Evolutionary conservation across 768 basidiomycete species (phyloP), one percentile per base, ranked within the genome.

Genomic region (Fomitopsis serialis): DNA sequence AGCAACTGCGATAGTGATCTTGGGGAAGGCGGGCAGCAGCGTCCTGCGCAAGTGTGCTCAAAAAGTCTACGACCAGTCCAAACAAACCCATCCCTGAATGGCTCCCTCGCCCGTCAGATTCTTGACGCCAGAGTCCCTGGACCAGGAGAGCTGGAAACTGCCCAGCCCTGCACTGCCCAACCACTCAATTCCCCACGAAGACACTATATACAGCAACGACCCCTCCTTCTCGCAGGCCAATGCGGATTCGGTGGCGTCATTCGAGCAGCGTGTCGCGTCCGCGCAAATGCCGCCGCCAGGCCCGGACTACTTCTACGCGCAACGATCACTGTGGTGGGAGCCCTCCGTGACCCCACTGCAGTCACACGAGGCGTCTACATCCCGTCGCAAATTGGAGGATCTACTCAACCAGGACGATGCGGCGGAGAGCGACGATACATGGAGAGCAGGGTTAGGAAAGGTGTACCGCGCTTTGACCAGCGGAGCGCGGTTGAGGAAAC

Each of bases 381-480:
- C 78, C 15, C 75, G 74, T 29, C 66, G 71, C 43, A 77, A 50
- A 29, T 55, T 63, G 1, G 60, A 83, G 60, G 67, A 72, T 19
- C 59, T 83, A 1, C 74, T 89, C 13, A 69, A 63, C 53, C 48
- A 64, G 10, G 77, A 80, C 4, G 74, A 73, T 37, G 76, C 77
- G 12, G 63, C 78, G 8, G 70, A 79, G 51, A 74, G 68, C 54
- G 78, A 85, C 42, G 68, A 72, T 3, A 68, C 74, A 8, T 89
- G 87, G 87, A 66, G 70, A 42, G 72, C 70, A 49, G 81, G 79
- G 19, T 62, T 89, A 40, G 74, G 78, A 52, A 79, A 74, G 52
- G 78, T 87, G 19, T 90, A 85, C 84, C 77, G 75, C 32, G 78
- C 79, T 3, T 75, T 92, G 43, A 63, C 73, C 27, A 73, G 72